Conservation (phyloP, 495 filamentous ascomycete species). For the Hypoxylon crocopeplum region DNA sequence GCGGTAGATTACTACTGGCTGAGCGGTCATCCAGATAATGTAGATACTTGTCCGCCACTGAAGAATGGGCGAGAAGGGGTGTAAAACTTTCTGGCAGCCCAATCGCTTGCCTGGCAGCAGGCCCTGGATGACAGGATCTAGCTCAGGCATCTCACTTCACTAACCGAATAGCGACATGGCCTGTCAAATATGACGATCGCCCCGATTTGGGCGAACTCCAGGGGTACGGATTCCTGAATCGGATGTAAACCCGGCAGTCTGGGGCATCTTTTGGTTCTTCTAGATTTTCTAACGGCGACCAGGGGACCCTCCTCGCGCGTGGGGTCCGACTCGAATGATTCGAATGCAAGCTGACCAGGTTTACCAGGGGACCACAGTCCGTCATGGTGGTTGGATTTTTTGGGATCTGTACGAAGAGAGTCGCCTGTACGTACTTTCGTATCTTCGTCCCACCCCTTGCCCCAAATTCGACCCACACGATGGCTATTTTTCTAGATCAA, state of each 20-base stretch:
- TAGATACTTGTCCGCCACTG: no score
- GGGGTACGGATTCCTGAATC: conserved; percentile 43
- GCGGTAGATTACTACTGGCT: no score
- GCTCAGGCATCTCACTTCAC: conserved; percentile 29
- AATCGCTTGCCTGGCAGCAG: background rate
- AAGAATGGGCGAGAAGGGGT: background rate
- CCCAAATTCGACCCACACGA: conserved; percentile 4
- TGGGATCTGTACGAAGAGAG: conserved; percentile 7
- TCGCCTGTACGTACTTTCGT: background rate
- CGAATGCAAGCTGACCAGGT: conserved; percentile 21
- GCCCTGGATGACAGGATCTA: conserved; percentile 34
- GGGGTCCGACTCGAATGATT: conserved; percentile 36
- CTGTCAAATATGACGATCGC: conserved; percentile 36
- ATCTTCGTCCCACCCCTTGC: no score
- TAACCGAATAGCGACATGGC: conserved; percentile 28
- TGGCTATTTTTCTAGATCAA: conserved; percentile 4
- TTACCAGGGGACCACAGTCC: background rate
- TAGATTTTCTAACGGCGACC: conserved; percentile 29
- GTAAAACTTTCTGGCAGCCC: conserved; percentile 15
- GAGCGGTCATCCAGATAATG: background rate
- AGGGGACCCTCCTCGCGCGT: conserved; percentile 23
- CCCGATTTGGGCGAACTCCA: conserved; percentile 32
- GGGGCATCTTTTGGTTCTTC: conserved; percentile 37
- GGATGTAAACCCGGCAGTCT: conserved; percentile 44
- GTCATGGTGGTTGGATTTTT: conserved; percentile 28